phyloP scores from a whole-genome alignment of 306 rosid genomes.

The Cotoneaster glaucophyllus region DNA sequence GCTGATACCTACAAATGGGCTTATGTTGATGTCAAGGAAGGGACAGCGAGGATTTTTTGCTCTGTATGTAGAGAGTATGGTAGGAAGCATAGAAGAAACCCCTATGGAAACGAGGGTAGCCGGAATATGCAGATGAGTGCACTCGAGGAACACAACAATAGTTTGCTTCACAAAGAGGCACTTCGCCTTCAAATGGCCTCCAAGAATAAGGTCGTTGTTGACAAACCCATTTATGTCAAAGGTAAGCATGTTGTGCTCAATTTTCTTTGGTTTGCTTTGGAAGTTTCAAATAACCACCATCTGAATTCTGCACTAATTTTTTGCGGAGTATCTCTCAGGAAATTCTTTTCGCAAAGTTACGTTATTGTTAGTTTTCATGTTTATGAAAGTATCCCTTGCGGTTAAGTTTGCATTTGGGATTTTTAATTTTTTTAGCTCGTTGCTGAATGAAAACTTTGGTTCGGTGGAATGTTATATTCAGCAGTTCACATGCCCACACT shows the following conservation, averaged over 20 bases:
- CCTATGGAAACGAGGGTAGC: conserved; percentile 98
- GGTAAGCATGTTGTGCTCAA: conserved; percentile 42
- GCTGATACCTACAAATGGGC: conserved; percentile 99
- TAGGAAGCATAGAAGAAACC: conserved; percentile 92
- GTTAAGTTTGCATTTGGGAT: background rate
- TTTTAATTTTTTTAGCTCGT: background rate
- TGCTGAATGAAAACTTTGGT: background rate
- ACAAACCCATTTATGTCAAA: conserved; percentile 87
- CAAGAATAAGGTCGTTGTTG: conserved; percentile 77
- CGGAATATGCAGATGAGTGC: conserved; percentile 99
- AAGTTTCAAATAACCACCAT: background rate
- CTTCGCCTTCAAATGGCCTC: conserved; percentile 96
- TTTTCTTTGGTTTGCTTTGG: background rate
- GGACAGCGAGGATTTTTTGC: conserved; percentile 95
- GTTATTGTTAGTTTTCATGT: background rate
- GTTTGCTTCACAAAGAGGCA: conserved; percentile 99
- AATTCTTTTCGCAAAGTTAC: background rate
- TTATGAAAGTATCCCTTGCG: background rate
- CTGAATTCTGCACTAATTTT: background rate
- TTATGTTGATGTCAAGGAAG: conserved; percentile 88
- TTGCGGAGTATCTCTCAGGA: background rate
- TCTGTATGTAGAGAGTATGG: conserved; percentile 97
- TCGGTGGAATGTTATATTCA: background rate
- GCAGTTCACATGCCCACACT: background rate
- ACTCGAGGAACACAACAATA: conserved; percentile 89